phyloP scores from a whole-genome alignment of 441 rosid genomes.

The Euphorbia celastroides region DNA sequence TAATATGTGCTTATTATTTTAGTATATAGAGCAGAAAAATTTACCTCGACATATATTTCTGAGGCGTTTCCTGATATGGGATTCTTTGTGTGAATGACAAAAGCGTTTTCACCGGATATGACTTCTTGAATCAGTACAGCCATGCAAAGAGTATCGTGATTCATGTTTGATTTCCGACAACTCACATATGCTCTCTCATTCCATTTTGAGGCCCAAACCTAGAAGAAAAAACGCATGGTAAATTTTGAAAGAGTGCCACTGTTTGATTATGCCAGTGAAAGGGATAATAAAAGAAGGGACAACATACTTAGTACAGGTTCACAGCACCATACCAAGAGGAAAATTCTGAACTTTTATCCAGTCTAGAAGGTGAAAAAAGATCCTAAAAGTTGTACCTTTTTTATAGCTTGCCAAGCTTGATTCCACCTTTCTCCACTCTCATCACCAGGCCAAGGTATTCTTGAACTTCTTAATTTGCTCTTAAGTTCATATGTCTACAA shows the following conservation, averaged over 20 bases:
- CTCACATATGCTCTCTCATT: slow-evolving; percentile 74
- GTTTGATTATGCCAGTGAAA: background rate
- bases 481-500: slow-evolving; percentile 55
- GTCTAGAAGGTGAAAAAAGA: background rate
- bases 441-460: slow-evolving; percentile 62
- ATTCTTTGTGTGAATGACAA: slow-evolving; percentile 81
- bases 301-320: background rate
- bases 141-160: slow-evolving; percentile 60
- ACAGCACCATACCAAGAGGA: background rate
- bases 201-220: slow-evolving; percentile 98
- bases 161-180: slow-evolving; percentile 52
- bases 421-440: slow-evolving; percentile 56
- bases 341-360: background rate
- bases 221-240: background rate
- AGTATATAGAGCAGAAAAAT: slow-evolving; percentile 1
- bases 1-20: background rate
- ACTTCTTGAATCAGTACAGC: slow-evolving; percentile 75
- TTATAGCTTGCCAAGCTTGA: slow-evolving; percentile 71
- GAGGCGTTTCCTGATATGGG: slow-evolving; percentile 65
- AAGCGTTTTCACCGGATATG: slow-evolving; percentile 72
- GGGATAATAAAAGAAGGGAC: background rate
- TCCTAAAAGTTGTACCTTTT: slow-evolving; percentile 38
- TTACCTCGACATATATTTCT: slow-evolving; percentile 75
- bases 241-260: background rate
- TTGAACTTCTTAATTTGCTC: slow-evolving; percentile 50